Evolutionary conservation across 2,329 filamentous ascomycete species (phyloP).

Genomic region (Trichoderma sp.): DNA sequence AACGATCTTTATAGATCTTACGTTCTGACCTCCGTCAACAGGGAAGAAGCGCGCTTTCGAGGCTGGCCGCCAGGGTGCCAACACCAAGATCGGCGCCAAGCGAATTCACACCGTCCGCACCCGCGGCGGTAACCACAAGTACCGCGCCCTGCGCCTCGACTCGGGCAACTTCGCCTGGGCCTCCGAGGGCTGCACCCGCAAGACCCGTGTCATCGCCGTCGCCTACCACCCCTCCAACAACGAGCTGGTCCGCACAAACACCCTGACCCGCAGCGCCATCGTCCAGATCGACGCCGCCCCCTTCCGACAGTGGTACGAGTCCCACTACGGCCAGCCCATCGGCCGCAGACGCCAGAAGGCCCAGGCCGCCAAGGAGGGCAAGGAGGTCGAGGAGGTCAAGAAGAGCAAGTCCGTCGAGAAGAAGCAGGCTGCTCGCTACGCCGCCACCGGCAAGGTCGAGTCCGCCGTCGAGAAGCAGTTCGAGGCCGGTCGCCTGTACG

Average conservation of each 20-base stretch:
- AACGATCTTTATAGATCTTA: constrained; percentile 53
- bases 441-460: constrained; percentile 90
- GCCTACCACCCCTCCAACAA: constrained; percentile 99
- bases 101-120: constrained; percentile 96
- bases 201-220: constrained; percentile 98
- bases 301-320: constrained; percentile 99
- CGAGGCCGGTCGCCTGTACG: constrained; percentile 97
- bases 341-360: constrained; percentile 92
- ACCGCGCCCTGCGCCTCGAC: constrained; percentile 98
- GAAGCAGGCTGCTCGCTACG: constrained; percentile 90
- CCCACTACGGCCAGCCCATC: constrained; percentile 91
- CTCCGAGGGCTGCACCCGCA: constrained; percentile 96
- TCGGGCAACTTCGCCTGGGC: constrained; percentile 99
- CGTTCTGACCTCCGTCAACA: constrained; percentile 74
- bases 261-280: constrained; percentile 97
- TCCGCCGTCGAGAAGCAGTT: constrained; percentile 93
- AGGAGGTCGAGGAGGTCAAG: constrained; percentile 72
- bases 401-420: constrained; percentile 95
- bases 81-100: constrained; percentile 98
- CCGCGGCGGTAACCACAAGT: constrained; percentile 99
- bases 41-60: constrained; percentile 99
- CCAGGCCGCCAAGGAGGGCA: constrained; percentile 60
- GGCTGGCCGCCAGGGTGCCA: constrained; percentile 98
- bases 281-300: constrained; percentile 98
- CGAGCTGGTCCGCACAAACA: constrained; percentile 99